Evolutionary conservation across 1,284 basidiomycete species (phyloP).

Genomic region (Irpex sp.): DNA sequence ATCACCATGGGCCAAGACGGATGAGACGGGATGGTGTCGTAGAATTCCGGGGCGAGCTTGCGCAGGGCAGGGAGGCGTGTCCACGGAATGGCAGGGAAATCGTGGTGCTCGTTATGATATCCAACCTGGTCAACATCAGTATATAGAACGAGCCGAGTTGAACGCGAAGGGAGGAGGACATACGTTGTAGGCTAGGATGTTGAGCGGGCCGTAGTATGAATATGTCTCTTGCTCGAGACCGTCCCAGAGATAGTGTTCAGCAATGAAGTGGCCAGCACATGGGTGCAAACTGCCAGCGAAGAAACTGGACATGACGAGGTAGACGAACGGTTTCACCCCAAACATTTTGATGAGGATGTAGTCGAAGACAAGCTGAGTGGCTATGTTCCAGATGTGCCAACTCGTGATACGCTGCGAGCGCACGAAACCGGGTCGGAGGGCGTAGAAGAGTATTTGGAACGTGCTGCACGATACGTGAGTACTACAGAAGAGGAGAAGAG

Average conservation of each 20-base stretch:
- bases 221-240: slow-evolving; percentile 92
- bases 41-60: slow-evolving; percentile 87
- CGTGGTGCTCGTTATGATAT: slow-evolving; percentile 99
- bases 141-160: neutral
- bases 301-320: slow-evolving; percentile 87
- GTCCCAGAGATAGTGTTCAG: slow-evolving; percentile 94
- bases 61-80: slow-evolving; percentile 87
- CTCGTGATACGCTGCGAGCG: slow-evolving; percentile 76
- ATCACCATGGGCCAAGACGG: slow-evolving; percentile 94
- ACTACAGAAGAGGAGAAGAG: neutral
- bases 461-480: slow-evolving; percentile 48
- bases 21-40: slow-evolving; percentile 85
- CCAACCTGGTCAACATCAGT: slow-evolving; percentile 60
- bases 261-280: slow-evolving; percentile 96
- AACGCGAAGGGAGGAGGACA: slow-evolving; percentile 24
- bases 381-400: slow-evolving; percentile 85
- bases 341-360: slow-evolving; percentile 58
- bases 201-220: slow-evolving; percentile 93
- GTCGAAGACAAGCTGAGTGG: slow-evolving; percentile 73
- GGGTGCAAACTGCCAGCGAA: slow-evolving; percentile 96
- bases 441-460: slow-evolving; percentile 98
- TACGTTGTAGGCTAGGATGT: slow-evolving; percentile 93
- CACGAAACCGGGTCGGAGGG: slow-evolving; percentile 93
- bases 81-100: slow-evolving; percentile 97
- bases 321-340: slow-evolving; percentile 69